phyloP scores from a whole-genome alignment of 2,329 filamentous ascomycete species.

The Paraconiothyrium sp. region DNA sequence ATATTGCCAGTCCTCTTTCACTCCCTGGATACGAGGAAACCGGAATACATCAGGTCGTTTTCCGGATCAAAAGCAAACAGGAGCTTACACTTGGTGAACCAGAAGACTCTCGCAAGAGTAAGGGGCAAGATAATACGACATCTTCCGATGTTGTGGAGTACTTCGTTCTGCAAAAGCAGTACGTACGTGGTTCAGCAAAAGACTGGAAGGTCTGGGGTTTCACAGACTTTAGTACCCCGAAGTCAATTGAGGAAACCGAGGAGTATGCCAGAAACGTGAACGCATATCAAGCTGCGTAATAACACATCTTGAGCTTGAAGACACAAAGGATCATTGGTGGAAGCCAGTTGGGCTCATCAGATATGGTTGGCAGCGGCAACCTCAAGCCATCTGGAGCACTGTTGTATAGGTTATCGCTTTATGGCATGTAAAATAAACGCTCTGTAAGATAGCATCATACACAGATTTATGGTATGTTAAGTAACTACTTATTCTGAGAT shows the following conservation, averaged over 20 bases:
- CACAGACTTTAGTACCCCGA: slow-evolving; percentile 58
- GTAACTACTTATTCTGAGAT: background rate
- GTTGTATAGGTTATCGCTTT: background rate
- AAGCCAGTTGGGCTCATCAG: background rate
- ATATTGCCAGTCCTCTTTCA: slow-evolving; percentile 62
- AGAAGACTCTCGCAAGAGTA: background rate
- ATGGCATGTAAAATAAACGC: slow-evolving; percentile 9
- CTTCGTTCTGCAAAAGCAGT: slow-evolving; percentile 66
- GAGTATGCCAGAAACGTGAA: slow-evolving; percentile 32
- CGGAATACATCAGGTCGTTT: slow-evolving; percentile 37
- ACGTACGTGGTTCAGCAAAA: slow-evolving; percentile 56
- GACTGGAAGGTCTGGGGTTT: slow-evolving; percentile 75
- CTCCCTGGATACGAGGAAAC: slow-evolving; percentile 41
- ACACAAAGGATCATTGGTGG: background rate
- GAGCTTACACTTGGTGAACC: slow-evolving; percentile 20
- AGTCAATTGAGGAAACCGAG: slow-evolving; percentile 34
- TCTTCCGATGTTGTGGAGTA: slow-evolving; percentile 66
- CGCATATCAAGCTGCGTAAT: slow-evolving; percentile 25
- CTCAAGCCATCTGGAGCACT: background rate
- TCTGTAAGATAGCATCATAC: slow-evolving; percentile 17
- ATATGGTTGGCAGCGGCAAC: background rate
- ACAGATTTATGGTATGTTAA: background rate
- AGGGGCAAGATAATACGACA: slow-evolving; percentile 12
- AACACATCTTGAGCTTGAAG: background rate
- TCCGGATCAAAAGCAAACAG: slow-evolving; percentile 39